Percentiles rank a stretch among this genome's conserved stretches.
Evolutionary conservation across 2,329 filamentous ascomycete genomes (phyloP).

Genomic region (Orbilia javanica): DNA sequence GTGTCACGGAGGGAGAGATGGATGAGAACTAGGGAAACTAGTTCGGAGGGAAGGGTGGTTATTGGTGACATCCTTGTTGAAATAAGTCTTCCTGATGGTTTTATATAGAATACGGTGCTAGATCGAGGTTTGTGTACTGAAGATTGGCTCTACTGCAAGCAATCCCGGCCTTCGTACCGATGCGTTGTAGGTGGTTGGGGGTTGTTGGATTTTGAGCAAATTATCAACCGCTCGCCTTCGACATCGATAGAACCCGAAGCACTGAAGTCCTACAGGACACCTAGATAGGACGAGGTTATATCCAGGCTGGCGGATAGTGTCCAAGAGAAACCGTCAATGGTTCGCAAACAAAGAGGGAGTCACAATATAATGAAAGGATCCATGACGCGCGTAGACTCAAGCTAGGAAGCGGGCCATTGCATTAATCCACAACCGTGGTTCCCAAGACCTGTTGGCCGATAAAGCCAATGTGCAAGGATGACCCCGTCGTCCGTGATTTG

Average conservation of each 20-base stretch:
- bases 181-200: constrained; percentile 31
- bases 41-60: constrained; percentile 32
- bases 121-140: background rate
- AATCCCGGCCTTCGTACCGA: background rate
- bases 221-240: background rate
- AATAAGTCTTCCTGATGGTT: background rate
- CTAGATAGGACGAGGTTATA: background rate
- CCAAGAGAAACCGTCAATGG: background rate
- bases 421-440: constrained; percentile 6
- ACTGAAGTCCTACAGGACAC: background rate
- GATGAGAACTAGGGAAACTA: constrained; percentile 26
- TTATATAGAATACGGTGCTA: background rate
- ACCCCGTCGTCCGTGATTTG: background rate
- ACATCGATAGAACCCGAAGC: background rate
- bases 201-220: constrained; percentile 40
- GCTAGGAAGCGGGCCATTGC: background rate
- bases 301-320: background rate
- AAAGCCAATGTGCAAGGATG: constrained; percentile 7
- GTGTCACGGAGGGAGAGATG: constrained; percentile 33
- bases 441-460: constrained; percentile 17
- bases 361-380: background rate
- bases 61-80: constrained; percentile 18
- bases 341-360: background rate
- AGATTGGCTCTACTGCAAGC: background rate
- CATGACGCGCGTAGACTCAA: background rate